Evolutionary conservation across 2,329 filamentous ascomycete species (phyloP).

Genomic region (Alternaria arborescens): DNA sequence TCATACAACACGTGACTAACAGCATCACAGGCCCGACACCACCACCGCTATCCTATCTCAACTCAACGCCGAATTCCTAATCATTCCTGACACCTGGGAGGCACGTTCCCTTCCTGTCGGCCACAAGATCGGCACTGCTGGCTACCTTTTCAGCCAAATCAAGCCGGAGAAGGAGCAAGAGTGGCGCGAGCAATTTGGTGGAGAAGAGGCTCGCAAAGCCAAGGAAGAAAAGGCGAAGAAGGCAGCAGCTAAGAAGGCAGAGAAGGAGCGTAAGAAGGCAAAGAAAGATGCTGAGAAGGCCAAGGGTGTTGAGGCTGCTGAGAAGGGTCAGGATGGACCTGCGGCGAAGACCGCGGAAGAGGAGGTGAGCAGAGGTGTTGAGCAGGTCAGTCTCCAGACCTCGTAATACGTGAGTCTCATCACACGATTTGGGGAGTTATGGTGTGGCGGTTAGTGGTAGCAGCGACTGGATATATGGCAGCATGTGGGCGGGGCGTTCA

Average conservation of each 20-base stretch:
- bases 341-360: conserved; percentile 52
- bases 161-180: conserved; percentile 82
- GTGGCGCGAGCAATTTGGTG: conserved; percentile 80
- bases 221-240: conserved; percentile 74
- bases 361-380: conserved; percentile 56
- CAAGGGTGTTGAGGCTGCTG: conserved; percentile 80
- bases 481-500: conserved; percentile 8
- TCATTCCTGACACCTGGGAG: conserved; percentile 64
- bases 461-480: background rate
- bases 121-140: conserved; percentile 82
- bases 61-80: conserved; percentile 65
- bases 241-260: conserved; percentile 65
- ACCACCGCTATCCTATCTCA: conserved; percentile 78
- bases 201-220: conserved; percentile 70
- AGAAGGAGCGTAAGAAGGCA: conserved; percentile 69
- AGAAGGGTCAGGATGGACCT: conserved; percentile 69
- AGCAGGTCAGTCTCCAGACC: conserved; percentile 56
- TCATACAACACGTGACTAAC: conserved; percentile 15
- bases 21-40: conserved; percentile 41
- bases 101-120: conserved; percentile 62
- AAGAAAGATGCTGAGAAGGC: conserved; percentile 69
- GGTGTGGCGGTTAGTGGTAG: background rate
- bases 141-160: conserved; percentile 84
- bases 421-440: background rate
- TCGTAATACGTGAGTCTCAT: conserved; percentile 34